Evolutionary conservation across 176 grass and related monocot genomes (phyloP), one percentile per base, ranked within the genome.

Genomic region (Avena atlantica): DNA sequence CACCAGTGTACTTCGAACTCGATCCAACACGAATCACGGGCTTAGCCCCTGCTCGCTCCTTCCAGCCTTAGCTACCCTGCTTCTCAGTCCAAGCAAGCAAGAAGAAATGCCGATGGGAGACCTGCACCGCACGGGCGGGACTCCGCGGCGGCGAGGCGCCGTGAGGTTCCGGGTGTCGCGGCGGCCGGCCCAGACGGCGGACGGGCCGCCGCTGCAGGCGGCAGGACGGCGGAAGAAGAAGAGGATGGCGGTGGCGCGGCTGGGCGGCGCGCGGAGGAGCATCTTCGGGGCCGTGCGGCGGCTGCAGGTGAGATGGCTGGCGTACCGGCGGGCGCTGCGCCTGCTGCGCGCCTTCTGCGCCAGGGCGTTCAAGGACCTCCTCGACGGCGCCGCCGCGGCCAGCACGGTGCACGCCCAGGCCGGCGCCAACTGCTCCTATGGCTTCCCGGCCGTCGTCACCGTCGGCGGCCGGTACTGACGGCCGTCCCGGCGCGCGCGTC

Each of bases 401-500:
- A 56, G 67, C 85, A 65, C 81, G n/a, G 48, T 92, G 20, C 84
- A 27, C n/a, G 74, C 82, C 2, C 51, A 86, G 31, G 72, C 82
- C 25, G 86, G 82, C 78, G 59, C 81, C 13, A 88, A 95, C 76
- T 92, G 91, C 84, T 76, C 90, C 52, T 95, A 92, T 78, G 86
- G 72, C 12, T 92, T 95, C 73, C 86, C 88, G 86, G 88, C 74
- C 42, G 88, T 83, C 14, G 83, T 92, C 62, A 19, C 85, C 81
- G 75, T 58, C 52, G 87, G 78, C 24, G 25, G 49, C 24, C 49
- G 73, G 1, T 21, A 76, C 48, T 76, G 48, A 75, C 8, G 52
- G 4, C 15, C 5, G 15, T 55, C 52, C 52, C 52, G 15, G 52
- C 52, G 15, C 40, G 6, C 5, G 6, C 13, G 51, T n/a, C 47